Evolutionary conservation across 1,284 basidiomycete genomes (phyloP), one percentile per base, ranked within the genome.

Genomic region (Coniferiporia weirii): DNA sequence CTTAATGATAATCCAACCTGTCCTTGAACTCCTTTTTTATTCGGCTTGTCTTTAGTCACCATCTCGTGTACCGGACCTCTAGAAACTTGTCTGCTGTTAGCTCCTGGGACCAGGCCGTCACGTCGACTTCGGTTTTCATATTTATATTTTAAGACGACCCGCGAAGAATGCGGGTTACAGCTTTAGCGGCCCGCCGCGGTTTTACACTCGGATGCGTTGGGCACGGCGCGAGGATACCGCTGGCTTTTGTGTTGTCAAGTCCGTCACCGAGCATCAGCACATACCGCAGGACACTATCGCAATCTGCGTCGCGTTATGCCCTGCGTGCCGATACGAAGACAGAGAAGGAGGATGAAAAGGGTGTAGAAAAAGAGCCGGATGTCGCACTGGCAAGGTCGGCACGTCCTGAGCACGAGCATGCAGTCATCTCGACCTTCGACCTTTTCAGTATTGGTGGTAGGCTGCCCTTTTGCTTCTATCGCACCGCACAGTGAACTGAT

Each of bases 341-440:
- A 19, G 34, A 53, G 5, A 19, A 38, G 22, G 43, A 43, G 43
- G 34, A 34, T 10, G 47, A 44, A 22, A 50, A 54, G 32, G 36
- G 34, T 32, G 36, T 5, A 17, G 20, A 36, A 17, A 9, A 32
- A 22, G 36, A 45, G 20, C 8, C 32, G 17, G 52, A 61, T 19
- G 49, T 19, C 15, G 53, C 12, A 17, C 53, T 13, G n/a, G 22
- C 22, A 45, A 35, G n/a, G 12, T 15, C 44, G 12, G 54, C 63
- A 9, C 66, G 66, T 20, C 68, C 65, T 44, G 68, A 70, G 55
- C 76, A 82, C n/a, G 89, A 94, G 60, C 94, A 97, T 76, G 95
- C 94, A 0, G 95, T 97, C 63, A 95, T 98, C 56, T 91, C 89
- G 0, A 86, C 93, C 0, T 95, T 95, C 66, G 95, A 98, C 73